These are phyloP conservation scores for Fallopia convolvulus DNA, from an alignment of 148 eudicot species.

Conservation along the genomic window DNA sequence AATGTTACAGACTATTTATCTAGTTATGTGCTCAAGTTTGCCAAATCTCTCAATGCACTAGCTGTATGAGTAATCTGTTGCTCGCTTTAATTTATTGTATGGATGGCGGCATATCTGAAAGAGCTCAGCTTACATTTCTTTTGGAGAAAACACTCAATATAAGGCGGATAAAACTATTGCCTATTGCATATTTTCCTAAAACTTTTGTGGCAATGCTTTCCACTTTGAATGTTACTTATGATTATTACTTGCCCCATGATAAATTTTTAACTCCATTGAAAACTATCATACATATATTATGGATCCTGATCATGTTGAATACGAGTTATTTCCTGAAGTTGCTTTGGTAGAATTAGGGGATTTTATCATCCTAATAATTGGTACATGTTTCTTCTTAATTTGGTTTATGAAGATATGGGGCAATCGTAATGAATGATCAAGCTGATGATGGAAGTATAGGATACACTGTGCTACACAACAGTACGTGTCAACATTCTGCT, in stretches of 20 bases:
- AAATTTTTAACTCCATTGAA: neutral
- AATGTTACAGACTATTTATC: neutral
- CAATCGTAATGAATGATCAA: slow-evolving; percentile 75
- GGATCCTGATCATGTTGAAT: neutral
- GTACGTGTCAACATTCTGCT: slow-evolving; percentile 96
- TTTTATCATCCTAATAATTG: neutral
- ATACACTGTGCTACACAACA: slow-evolving; percentile 84
- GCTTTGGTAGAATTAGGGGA: neutral
- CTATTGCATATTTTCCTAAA: neutral
- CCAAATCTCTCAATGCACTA: neutral
- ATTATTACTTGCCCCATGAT: neutral
- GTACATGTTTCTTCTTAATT: slow-evolving; percentile 6
- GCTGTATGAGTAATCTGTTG: neutral
- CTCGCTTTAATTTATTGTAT: neutral
- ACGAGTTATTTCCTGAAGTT: neutral
- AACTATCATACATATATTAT: neutral
- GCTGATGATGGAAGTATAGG: slow-evolving; percentile 72
- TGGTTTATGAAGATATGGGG: slow-evolving; percentile 68
- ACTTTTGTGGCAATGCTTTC: neutral
- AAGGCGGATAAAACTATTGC: neutral
- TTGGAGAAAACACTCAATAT: neutral
- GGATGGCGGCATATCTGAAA: neutral
- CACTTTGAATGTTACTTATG: neutral
- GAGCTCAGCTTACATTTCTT: neutral
- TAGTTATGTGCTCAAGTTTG: neutral